Percentiles rank a stretch among this genome's conserved stretches.
Evolutionary conservation across 306 rosid species (phyloP).

Genomic region (Begonia fuchsioides): DNA sequence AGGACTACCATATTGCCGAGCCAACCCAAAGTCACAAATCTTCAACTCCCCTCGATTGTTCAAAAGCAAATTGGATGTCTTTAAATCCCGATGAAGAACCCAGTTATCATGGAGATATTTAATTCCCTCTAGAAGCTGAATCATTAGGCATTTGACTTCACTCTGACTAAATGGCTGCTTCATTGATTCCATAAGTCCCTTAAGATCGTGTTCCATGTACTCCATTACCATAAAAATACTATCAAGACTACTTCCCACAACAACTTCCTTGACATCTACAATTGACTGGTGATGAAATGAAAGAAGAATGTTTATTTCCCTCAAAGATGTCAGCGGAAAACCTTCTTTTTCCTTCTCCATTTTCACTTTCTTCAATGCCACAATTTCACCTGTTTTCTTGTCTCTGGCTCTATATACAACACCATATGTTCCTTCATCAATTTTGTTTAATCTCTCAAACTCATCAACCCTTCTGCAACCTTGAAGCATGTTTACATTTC

Average conservation of each 20-base stretch:
- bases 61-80: conserved; percentile 74
- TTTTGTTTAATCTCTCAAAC: conserved; percentile 72
- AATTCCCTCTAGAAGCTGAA: conserved; percentile 69
- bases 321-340: conserved; percentile 69
- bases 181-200: conserved; percentile 41
- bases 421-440: conserved; percentile 92
- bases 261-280: conserved; percentile 86
- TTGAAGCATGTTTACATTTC: conserved; percentile 54
- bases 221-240: conserved; percentile 95
- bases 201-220: conserved; percentile 75
- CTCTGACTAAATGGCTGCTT: conserved; percentile 60
- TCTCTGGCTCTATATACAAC: conserved; percentile 86
- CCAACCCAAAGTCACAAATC: conserved; percentile 88
- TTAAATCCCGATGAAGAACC: conserved; percentile 90
- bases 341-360: conserved; percentile 64
- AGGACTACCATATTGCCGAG: conserved; percentile 86
- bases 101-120: conserved; percentile 87
- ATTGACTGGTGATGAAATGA: conserved; percentile 69
- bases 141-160: conserved; percentile 65
- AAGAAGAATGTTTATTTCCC: conserved; percentile 87
- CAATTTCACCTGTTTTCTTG: conserved; percentile 65
- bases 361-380: conserved; percentile 90
- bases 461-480: conserved; percentile 63
- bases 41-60: conserved; percentile 66
- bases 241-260: conserved; percentile 41